These are phyloP conservation scores for Serendipita sp. DNA, from an alignment of 768 basidiomycete genomes.

Conservation along the genomic window DNA sequence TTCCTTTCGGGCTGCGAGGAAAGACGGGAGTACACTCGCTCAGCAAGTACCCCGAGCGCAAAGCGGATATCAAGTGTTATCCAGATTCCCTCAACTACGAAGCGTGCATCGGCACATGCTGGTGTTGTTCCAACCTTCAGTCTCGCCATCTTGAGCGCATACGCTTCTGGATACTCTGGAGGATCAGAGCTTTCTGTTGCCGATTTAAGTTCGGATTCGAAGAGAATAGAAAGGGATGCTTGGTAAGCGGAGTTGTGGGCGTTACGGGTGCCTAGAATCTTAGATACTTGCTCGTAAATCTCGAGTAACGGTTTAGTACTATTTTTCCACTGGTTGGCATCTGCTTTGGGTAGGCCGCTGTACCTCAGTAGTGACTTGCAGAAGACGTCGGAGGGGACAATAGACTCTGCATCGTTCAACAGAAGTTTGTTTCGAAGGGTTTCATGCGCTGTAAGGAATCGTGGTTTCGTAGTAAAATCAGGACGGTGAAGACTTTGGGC, in stretches of 20 bases:
- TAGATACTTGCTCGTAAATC: slow-evolving; percentile 26
- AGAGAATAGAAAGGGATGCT: slow-evolving; percentile 23
- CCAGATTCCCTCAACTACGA: slow-evolving; percentile 46
- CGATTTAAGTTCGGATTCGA: slow-evolving; percentile 31
- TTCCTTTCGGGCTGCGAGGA: slow-evolving; percentile 13
- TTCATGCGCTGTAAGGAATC: not conserved
- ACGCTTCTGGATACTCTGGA: slow-evolving; percentile 28
- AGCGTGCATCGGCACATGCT: slow-evolving; percentile 42
- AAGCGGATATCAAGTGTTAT: slow-evolving; percentile 37
- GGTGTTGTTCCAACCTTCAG: slow-evolving; percentile 40
- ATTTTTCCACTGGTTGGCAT: slow-evolving; percentile 27
- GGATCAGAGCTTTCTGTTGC: slow-evolving; percentile 33
- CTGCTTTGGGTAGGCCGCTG: slow-evolving; percentile 17
- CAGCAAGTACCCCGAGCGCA: slow-evolving; percentile 30
- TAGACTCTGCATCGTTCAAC: slow-evolving; percentile 24
- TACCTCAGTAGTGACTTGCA: slow-evolving; percentile 9
- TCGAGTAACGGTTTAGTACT: slow-evolving; percentile 22
- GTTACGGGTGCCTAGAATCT: slow-evolving; percentile 32
- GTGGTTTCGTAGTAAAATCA: not conserved
- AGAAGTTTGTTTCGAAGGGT: not conserved
- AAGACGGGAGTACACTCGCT: slow-evolving; percentile 26
- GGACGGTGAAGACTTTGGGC: not conserved
- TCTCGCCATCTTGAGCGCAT: slow-evolving; percentile 37
- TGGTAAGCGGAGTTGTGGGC: slow-evolving; percentile 34
- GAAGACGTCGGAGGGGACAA: slow-evolving; percentile 22